Evolutionary conservation across 1,284 basidiomycete genomes (phyloP).

Genomic region (Agroathelia rolfsii): DNA sequence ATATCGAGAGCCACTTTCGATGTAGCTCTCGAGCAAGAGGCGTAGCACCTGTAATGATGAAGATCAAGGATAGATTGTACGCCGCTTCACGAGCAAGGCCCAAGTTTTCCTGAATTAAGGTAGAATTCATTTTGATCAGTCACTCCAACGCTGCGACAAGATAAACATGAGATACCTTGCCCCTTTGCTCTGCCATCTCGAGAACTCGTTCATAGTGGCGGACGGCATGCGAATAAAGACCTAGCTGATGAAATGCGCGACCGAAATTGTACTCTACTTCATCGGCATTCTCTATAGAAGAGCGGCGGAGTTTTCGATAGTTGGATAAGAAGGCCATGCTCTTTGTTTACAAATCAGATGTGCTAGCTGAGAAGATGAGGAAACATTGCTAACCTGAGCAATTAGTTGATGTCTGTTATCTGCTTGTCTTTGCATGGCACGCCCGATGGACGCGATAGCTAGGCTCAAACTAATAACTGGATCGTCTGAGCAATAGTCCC

Average conservation of each 20-base stretch:
- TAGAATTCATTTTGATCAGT: constrained; percentile 1
- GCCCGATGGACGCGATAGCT: constrained; percentile 76
- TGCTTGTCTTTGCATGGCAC: constrained; percentile 87
- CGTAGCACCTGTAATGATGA: constrained; percentile 65
- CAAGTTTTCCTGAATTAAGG: constrained; percentile 24
- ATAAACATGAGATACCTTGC: constrained; percentile 11
- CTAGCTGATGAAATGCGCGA: constrained; percentile 83
- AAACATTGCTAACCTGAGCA: constrained; percentile 41
- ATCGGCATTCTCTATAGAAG: constrained; percentile 35
- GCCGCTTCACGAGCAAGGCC: constrained; percentile 66
- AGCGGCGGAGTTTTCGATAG: constrained; percentile 53
- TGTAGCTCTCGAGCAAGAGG: constrained; percentile 58
- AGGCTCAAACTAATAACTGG: constrained; percentile 79
- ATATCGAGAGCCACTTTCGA: constrained; percentile 60
- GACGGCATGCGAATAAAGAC: constrained; percentile 70
- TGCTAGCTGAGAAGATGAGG: constrained; percentile 1
- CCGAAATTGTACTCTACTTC: constrained; percentile 93
- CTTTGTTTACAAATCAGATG: constrained; percentile 26
- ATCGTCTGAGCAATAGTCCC: constrained; percentile 76
- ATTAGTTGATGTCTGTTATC: constrained; percentile 90
- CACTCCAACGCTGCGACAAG: background rate
- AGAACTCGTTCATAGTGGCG: constrained; percentile 78
- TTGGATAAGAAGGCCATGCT: constrained; percentile 74
- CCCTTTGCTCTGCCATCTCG: constrained; percentile 36
- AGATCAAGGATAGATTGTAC: constrained; percentile 82